Evolutionary conservation across 805 yeast species (phyloP).

Genomic region (Ogataea zsoltii): DNA sequence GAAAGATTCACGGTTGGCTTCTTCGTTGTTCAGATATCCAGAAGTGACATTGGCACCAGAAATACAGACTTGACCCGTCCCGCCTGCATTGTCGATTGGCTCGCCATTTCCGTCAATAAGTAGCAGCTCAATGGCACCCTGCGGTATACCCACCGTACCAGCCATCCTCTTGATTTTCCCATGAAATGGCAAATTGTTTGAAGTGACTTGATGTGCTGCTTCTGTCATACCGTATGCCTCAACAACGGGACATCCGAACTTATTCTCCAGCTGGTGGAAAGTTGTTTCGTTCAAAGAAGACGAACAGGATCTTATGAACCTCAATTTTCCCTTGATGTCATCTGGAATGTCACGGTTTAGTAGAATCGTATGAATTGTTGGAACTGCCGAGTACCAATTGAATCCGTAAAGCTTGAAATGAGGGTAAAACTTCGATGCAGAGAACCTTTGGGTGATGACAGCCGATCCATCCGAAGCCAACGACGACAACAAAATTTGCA

Average conservation of each 20-base stretch:
- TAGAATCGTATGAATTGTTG: slow-evolving; percentile 71
- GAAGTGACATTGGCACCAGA: slow-evolving; percentile 68
- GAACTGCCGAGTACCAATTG: slow-evolving; percentile 77
- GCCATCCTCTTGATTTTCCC: slow-evolving; percentile 60
- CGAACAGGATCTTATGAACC: slow-evolving; percentile 74
- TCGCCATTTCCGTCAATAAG: slow-evolving; percentile 55
- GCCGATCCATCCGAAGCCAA: slow-evolving; percentile 59
- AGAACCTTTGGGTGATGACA: slow-evolving; percentile 62
- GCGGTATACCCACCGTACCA: slow-evolving; percentile 64
- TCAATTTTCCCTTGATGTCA: slow-evolving; percentile 48
- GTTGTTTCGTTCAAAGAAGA: slow-evolving; percentile 69
- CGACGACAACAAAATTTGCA: slow-evolving; percentile 65
- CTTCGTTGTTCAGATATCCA: slow-evolving; percentile 70
- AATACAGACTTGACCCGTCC: slow-evolving; percentile 71
- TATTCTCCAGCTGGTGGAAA: slow-evolving; percentile 54
- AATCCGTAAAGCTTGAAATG: slow-evolving; percentile 53
- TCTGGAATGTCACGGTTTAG: slow-evolving; percentile 53
- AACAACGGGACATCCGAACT: slow-evolving; percentile 64
- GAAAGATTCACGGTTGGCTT: slow-evolving; percentile 65
- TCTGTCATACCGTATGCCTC: slow-evolving; percentile 85
- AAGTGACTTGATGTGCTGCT: slow-evolving; percentile 79
- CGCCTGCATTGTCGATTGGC: slow-evolving; percentile 43
- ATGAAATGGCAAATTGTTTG: slow-evolving; percentile 56
- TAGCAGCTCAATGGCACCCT: slow-evolving; percentile 67
- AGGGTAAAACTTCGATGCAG: slow-evolving; percentile 61